These are phyloP conservation scores for Quercus parvula DNA, from an alignment of 306 rosid genomes.

Conservation along the genomic window DNA sequence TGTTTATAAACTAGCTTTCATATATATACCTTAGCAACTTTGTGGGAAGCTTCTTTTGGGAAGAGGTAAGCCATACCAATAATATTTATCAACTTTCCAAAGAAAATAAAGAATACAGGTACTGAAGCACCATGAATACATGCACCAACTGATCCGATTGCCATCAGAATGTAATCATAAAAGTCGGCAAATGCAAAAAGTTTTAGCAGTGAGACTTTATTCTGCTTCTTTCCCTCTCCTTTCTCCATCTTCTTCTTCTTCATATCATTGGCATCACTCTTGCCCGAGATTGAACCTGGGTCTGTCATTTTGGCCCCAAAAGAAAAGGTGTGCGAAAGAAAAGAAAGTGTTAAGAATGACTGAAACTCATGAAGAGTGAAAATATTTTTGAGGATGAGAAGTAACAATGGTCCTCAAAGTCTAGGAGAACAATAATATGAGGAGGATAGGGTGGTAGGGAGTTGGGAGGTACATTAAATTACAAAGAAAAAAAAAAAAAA, in stretches of 20 bases:
- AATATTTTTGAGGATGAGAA: not conserved
- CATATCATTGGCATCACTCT: constrained; percentile 4
- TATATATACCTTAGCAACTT: constrained; percentile 77
- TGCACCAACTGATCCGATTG: constrained; percentile 77
- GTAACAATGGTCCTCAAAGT: not conserved
- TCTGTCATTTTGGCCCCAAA: constrained; percentile 6
- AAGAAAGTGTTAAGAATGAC: not conserved
- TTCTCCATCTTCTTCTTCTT: constrained; percentile 24
- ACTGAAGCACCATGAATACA: constrained; percentile 89
- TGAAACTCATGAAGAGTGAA: not conserved
- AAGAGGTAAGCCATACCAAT: constrained; percentile 90
- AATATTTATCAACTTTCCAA: constrained; percentile 80
- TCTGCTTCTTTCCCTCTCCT: constrained; percentile 30
- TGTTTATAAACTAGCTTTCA: not conserved
- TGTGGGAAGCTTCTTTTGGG: constrained; percentile 83
- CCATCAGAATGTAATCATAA: constrained; percentile 68
- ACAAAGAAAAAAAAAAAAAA: not conserved
- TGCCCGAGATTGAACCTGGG: constrained; percentile 9
- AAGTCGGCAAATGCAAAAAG: constrained; percentile 77
- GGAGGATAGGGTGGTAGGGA: not conserved
- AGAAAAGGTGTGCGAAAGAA: not conserved
- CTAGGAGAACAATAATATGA: not conserved
- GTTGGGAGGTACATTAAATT: constrained; percentile 1
- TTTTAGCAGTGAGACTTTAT: constrained; percentile 56
- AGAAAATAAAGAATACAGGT: constrained; percentile 91